Evolutionary conservation across 768 basidiomycete species (phyloP).

Genomic region (Pulveroboletus sp.): DNA sequence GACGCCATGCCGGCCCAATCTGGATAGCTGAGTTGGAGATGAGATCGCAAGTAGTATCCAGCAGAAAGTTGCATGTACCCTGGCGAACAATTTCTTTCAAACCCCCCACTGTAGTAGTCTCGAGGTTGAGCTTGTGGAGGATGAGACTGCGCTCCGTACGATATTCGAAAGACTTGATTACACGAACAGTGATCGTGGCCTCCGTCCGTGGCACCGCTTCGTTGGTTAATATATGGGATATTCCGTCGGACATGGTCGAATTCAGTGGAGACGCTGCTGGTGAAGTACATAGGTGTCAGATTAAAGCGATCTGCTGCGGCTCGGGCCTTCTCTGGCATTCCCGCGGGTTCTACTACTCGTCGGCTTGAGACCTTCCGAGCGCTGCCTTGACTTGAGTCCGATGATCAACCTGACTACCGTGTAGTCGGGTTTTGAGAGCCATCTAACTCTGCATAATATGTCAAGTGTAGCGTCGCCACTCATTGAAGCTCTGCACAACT

Average conservation of each 20-base stretch:
- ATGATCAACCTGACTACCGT: too few relatives aligned
- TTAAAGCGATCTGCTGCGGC: too few relatives aligned
- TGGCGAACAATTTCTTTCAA: slow-evolving; percentile 71
- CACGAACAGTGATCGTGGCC: slow-evolving; percentile 85
- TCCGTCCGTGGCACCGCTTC: slow-evolving; percentile 62
- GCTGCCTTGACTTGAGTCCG: too few relatives aligned
- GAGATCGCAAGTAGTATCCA: slow-evolving; percentile 1
- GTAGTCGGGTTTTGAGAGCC: too few relatives aligned
- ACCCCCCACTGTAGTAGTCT: slow-evolving; percentile 69
- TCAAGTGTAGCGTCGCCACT: too few relatives aligned
- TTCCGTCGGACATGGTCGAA: slow-evolving; percentile 29
- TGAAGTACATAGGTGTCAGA: too few relatives aligned
- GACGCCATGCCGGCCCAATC: slow-evolving; percentile 81
- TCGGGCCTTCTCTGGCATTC: too few relatives aligned
- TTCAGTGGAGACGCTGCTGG: too few relatives aligned
- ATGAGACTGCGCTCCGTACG: slow-evolving; percentile 88
- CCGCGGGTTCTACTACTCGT: too few relatives aligned
- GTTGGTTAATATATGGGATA: slow-evolving; percentile 56
- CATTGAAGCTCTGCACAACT: too few relatives aligned
- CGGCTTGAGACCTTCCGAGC: too few relatives aligned
- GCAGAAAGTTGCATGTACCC: slow-evolving; percentile 42
- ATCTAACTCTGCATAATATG: too few relatives aligned
- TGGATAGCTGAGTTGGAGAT: slow-evolving; percentile 53
- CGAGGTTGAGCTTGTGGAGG: slow-evolving; percentile 77
- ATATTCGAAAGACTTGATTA: slow-evolving; percentile 94